A percentile compares a stretch with the other conserved stretches of the same genome.
phyloP scores from a whole-genome alignment of 2,329 filamentous ascomycete species.

The Phoma sp. region DNA sequence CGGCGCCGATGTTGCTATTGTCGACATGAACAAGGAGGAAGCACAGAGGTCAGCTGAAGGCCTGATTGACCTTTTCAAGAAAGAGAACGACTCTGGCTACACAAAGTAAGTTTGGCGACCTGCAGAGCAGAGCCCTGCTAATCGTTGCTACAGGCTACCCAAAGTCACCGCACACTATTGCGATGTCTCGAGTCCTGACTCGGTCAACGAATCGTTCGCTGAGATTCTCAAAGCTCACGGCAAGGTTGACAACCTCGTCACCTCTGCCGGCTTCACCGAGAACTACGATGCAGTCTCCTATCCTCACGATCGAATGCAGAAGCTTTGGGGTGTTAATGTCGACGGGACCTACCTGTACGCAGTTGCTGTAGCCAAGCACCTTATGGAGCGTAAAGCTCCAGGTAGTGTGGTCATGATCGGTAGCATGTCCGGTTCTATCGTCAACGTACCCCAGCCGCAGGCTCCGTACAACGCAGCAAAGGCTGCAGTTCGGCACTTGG shows the following conservation, averaged over 20 bases:
- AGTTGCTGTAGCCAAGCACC: conserved; percentile 80
- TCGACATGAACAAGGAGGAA: conserved; percentile 92
- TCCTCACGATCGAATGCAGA: conserved; percentile 87
- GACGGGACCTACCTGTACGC: conserved; percentile 92
- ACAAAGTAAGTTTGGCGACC: conserved; percentile 53
- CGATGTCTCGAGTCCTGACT: conserved; percentile 81
- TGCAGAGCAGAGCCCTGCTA: neutral
- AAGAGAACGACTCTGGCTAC: conserved; percentile 68
- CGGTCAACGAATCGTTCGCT: conserved; percentile 74
- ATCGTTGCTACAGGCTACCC: conserved; percentile 62
- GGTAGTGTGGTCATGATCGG: conserved; percentile 95
- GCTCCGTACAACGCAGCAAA: conserved; percentile 93
- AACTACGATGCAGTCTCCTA: conserved; percentile 93
- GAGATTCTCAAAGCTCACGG: conserved; percentile 75
- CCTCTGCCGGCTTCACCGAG: conserved; percentile 95
- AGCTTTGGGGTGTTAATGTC: conserved; percentile 94
- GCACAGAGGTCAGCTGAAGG: conserved; percentile 76
- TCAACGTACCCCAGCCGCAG: conserved; percentile 95
- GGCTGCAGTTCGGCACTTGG: conserved; percentile 87
- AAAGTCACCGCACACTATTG: conserved; percentile 89
- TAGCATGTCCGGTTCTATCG: conserved; percentile 91
- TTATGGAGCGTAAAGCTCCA: conserved; percentile 78
- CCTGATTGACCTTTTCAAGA: conserved; percentile 76
- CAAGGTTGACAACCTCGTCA: conserved; percentile 89
- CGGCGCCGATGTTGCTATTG: conserved; percentile 86